phyloP scores from a whole-genome alignment of 345 rosid genomes.

The Barbarea vulgaris region DNA sequence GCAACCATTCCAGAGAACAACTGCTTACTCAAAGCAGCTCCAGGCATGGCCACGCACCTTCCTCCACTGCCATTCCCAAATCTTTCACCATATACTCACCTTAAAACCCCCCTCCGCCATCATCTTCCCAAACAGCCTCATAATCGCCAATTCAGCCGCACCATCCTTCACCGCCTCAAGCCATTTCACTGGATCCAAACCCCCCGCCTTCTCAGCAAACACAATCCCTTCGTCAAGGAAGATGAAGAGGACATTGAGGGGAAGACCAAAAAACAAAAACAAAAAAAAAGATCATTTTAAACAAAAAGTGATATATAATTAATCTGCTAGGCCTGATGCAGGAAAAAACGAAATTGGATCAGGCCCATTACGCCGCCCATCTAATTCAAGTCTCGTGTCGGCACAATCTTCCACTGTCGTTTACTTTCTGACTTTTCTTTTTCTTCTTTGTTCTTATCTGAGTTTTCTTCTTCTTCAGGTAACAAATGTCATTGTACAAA shows the following conservation, averaged over 20 bases:
- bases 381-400: background rate
- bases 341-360: background rate
- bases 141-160: conserved; percentile 64
- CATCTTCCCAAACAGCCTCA: conserved; percentile 76
- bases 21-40: conserved; percentile 77
- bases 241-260: no score
- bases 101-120: conserved; percentile 60
- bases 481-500: background rate
- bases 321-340: no score
- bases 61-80: conserved; percentile 80
- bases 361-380: no score
- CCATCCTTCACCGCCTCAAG: conserved; percentile 61
- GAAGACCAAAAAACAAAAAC: no score
- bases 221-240: conserved; percentile 53
- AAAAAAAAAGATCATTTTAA: no score
- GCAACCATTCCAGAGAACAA: conserved; percentile 82
- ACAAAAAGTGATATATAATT: conserved; percentile 26
- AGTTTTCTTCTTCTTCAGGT: no score
- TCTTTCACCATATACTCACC: conserved; percentile 87
- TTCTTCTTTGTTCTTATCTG: background rate
- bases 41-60: conserved; percentile 47
- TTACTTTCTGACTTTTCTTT: background rate
- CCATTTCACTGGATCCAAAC: conserved; percentile 58
- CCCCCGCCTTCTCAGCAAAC: conserved; percentile 68
- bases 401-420: background rate